Conservation (phyloP, 768 basidiomycete genomes). For the Crassisporium funariophilum region DNA sequence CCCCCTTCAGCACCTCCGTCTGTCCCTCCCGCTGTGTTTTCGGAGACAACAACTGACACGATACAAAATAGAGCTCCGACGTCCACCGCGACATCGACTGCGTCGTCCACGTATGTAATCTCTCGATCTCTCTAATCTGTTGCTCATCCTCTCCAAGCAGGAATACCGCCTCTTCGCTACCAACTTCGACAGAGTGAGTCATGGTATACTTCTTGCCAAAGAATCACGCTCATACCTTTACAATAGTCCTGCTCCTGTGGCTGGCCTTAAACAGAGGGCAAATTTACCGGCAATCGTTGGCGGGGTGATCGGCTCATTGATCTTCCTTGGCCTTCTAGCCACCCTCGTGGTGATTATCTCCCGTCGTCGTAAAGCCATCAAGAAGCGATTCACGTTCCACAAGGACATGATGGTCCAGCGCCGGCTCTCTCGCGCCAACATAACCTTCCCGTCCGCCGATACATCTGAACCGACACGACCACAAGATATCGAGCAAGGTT, state of each 20-base stretch:
- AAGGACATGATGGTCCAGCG: constrained; percentile 22
- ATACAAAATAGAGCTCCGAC: neutral
- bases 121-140: no score
- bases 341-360: constrained; percentile 12
- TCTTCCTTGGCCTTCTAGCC: constrained; percentile 15
- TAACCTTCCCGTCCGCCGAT: neutral
- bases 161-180: no score
- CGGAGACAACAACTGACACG: no score
- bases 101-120: neutral
- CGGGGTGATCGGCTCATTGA: constrained; percentile 15
- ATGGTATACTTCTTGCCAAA: no score
- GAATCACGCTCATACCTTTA: no score
- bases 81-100: neutral
- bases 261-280: neutral
- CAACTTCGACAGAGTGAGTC: no score
- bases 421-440: neutral
- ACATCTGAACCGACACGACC: neutral
- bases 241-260: no score
- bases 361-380: constrained; percentile 10
- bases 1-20: no score
- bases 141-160: no score
- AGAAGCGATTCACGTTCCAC: constrained; percentile 20
- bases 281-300: constrained; percentile 22
- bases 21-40: no score
- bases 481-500: constrained; percentile 10